Base-by-base conservation (phyloP, 2,329 filamentous ascomycete species). In the Penicillium paneum region DNA sequence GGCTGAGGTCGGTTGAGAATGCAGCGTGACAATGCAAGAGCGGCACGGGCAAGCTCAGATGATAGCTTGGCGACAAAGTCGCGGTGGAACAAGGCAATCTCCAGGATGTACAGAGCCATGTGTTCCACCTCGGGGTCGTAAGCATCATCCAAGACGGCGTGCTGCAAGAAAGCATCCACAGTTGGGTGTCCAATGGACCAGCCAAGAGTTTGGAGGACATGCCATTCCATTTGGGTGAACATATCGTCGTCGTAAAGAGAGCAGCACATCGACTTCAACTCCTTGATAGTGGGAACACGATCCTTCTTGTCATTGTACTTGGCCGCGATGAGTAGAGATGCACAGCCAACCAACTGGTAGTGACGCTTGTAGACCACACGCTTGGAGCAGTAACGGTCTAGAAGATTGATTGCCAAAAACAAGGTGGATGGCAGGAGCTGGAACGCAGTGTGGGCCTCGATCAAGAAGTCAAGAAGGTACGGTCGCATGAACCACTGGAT, bases 161-260 rank as follows among this genome's bases (percentile, higher is more conserved):
- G 79, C 70, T 96, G 89, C 43, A 95, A 83, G 77, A 97, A 99
- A 72, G 88, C 90, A 75, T 97, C 93, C 62, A 97, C 90, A 28
- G 94, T 97, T 1, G 94, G 92, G 76, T 97, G 93, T 52, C 94
- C 94, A 64, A 99, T 89, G 63, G 88, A 86, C 94, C 94, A 99
- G 72, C 95, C 91, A 56, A 99, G 83, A 1, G 94, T 99, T 77
- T 97, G 95, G 65, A 99, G 83, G 35, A 99, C 93, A 74, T 99
- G 94, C 92, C 95, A 97, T 79, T 99, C 94, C 94, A 99, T 99
- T 76, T 99, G 94, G 11, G 92, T 93, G 78, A 99, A 99, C 94
- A 99, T 99, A 78, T 96, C 93, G 46, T 96, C 91, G 68, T 99
- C 94, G 77, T 99, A 99, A 36, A 97, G 83, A 35, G 90, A 92